phyloP scores from a whole-genome alignment of 129 eudicot species.

The Cynara cardunculus region DNA sequence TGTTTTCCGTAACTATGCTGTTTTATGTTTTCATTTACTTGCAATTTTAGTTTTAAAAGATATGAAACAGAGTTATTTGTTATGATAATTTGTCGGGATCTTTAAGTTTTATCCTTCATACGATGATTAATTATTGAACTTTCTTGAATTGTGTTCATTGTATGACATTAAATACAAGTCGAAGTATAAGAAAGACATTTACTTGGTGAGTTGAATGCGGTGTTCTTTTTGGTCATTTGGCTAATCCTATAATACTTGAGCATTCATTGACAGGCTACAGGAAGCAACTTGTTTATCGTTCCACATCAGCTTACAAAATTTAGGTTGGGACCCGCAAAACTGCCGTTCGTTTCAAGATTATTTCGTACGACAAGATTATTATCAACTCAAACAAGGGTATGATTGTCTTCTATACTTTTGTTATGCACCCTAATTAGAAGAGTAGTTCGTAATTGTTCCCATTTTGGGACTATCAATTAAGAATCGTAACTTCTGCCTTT shows the following conservation, averaged over 20 bases:
- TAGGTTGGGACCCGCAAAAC: conserved; percentile 25
- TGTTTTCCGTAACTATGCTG: neutral
- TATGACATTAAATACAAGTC: neutral
- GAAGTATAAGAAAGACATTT: neutral
- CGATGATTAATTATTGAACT: neutral
- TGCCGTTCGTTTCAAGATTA: conserved; percentile 14
- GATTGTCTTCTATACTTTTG: neutral
- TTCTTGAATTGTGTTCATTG: neutral
- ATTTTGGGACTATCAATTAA: neutral
- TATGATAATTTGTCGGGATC: neutral
- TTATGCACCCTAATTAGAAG: neutral
- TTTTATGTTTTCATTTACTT: neutral
- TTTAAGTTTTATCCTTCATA: neutral
- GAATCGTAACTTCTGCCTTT: neutral
- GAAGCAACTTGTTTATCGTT: conserved; percentile 31
- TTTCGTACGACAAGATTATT: conserved; percentile 24
- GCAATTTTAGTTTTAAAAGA: neutral
- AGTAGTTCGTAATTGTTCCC: neutral
- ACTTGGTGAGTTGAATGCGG: neutral
- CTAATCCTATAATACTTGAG: conserved; percentile 3
- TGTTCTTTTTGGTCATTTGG: conserved; percentile 6
- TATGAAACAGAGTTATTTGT: neutral
- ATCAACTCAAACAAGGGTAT: conserved; percentile 45
- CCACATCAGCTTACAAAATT: conserved; percentile 29
- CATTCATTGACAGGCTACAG: conserved; percentile 37